Percentiles rank a stretch among this genome's conserved stretches.
Conservation (phyloP, 2,329 filamentous ascomycete genomes). For the Ophiostoma tasmaniense region DNA sequence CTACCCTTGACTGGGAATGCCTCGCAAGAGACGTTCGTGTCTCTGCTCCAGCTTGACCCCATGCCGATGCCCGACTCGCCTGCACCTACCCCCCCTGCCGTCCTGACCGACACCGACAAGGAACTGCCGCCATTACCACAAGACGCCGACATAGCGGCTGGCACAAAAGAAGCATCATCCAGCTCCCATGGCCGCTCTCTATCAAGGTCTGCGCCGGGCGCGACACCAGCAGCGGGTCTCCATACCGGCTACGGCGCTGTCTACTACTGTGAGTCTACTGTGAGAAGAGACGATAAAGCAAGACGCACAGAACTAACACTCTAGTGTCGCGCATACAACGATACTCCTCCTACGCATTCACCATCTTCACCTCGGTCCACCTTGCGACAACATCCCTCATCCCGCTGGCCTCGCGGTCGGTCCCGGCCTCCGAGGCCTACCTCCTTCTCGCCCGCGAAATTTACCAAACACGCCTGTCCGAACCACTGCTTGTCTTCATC, state of each 20-base stretch:
- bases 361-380: conserved; percentile 67
- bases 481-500: conserved; percentile 69
- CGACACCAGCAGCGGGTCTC: conserved; percentile 9
- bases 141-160: conserved; percentile 21
- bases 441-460: conserved; percentile 85
- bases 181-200: conserved; percentile 9
- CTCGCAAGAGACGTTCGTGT: conserved; percentile 49
- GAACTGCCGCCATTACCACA: conserved; percentile 35
- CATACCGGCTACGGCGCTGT: conserved; percentile 53
- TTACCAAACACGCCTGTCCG: conserved; percentile 76
- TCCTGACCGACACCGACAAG: conserved; percentile 34
- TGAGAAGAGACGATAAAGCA: background rate
- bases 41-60: conserved; percentile 72
- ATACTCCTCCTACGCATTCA: conserved; percentile 82
- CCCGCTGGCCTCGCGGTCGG: conserved; percentile 63
- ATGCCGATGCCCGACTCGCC: conserved; percentile 57
- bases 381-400: conserved; percentile 74
- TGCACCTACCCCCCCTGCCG: conserved; percentile 29
- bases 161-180: background rate
- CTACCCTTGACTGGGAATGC: conserved; percentile 28
- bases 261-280: conserved; percentile 35
- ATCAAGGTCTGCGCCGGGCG: conserved; percentile 22
- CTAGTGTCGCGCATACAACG: conserved; percentile 69
- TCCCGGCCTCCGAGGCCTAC: conserved; percentile 70
- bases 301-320: background rate